These are phyloP conservation scores for Debaryomycetaceae sp. DNA, from an alignment of 1,139 yeast species.

Conservation along the genomic window DNA sequence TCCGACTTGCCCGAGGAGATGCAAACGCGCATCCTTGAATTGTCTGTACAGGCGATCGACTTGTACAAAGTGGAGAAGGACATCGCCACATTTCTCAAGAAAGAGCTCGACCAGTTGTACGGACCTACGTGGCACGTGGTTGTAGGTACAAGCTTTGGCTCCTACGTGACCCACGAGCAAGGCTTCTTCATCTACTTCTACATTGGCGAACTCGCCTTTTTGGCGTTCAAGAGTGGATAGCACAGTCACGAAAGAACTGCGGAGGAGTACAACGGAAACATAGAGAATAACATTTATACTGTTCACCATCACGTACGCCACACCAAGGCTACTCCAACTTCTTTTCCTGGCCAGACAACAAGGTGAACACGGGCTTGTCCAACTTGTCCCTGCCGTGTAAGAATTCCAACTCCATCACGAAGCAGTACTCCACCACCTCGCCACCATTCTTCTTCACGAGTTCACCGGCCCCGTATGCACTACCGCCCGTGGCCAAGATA, in stretches of 20 bases:
- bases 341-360: slow-evolving; percentile 78
- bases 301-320: no score
- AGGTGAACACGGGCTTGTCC: slow-evolving; percentile 80
- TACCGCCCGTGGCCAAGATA: slow-evolving; percentile 96
- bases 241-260: not conserved
- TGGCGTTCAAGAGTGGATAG: slow-evolving; percentile 72
- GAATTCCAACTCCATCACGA: slow-evolving; percentile 92
- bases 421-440: slow-evolving; percentile 72
- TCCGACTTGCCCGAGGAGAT: slow-evolving; percentile 54
- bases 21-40: slow-evolving; percentile 54
- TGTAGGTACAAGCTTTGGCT: slow-evolving; percentile 90
- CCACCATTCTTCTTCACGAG: slow-evolving; percentile 65
- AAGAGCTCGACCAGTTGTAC: slow-evolving; percentile 54
- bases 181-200: slow-evolving; percentile 84
- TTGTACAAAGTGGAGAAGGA: slow-evolving; percentile 58
- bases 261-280: not conserved
- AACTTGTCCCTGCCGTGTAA: slow-evolving; percentile 89
- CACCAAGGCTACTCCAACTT: slow-evolving; percentile 15
- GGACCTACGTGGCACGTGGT: slow-evolving; percentile 95
- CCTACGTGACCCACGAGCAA: slow-evolving; percentile 86
- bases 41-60: slow-evolving; percentile 46
- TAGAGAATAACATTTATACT: slow-evolving; percentile 2
- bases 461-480: slow-evolving; percentile 92
- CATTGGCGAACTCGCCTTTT: slow-evolving; percentile 73
- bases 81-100: slow-evolving; percentile 76